Conservation (phyloP, 2,329 filamentous ascomycete species). For the Thermomyces lanuginosus region DNA sequence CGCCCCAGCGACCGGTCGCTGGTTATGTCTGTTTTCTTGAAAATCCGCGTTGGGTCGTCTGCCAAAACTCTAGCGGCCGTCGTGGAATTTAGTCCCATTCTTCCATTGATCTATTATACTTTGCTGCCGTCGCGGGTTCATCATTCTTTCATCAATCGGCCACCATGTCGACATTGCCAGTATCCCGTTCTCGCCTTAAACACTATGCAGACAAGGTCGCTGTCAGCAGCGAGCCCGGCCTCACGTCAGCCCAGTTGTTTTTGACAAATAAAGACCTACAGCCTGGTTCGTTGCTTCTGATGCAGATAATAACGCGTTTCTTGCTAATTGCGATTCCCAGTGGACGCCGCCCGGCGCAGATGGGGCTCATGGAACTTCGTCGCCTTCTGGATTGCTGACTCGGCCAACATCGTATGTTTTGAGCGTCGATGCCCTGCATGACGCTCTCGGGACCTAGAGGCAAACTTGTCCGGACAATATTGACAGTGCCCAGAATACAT, state of each 20-base stretch:
- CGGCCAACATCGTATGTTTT: constrained; percentile 54
- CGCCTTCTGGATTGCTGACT: constrained; percentile 72
- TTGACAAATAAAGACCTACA: constrained; percentile 73
- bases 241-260: constrained; percentile 68
- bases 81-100: no score
- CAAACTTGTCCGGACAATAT: constrained; percentile 1
- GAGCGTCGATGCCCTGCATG: no score
- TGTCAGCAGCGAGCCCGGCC: constrained; percentile 57
- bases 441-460: background rate
- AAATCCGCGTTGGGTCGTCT: no score
- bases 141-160: constrained; percentile 1
- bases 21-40: no score
- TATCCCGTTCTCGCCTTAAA: constrained; percentile 1
- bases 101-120: background rate
- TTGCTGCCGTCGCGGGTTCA: background rate
- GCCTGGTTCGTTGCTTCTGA: constrained; percentile 27
- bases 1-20: no score
- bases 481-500: constrained; percentile 49
- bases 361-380: constrained; percentile 84
- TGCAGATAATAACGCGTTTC: background rate
- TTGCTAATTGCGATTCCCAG: constrained; percentile 29
- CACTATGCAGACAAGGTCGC: constrained; percentile 41
- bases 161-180: constrained; percentile 1
- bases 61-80: no score
- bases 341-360: constrained; percentile 62